These are phyloP conservation scores for Exophiala sideris DNA, from an alignment of 2,329 filamentous ascomycete species.

Conservation along the genomic window DNA sequence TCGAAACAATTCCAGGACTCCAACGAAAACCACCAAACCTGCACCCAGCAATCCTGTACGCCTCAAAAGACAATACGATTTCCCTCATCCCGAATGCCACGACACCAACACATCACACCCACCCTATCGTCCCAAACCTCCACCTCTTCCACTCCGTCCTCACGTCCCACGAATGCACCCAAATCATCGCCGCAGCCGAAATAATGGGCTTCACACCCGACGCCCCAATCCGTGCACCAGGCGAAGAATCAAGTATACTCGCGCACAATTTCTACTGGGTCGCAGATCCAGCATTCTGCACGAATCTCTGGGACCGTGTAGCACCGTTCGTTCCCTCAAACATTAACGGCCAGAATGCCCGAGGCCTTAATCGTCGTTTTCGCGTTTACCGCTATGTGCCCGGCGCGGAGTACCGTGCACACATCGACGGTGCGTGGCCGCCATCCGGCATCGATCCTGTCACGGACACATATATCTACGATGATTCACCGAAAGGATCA, in stretches of 20 bases:
- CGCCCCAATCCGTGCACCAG: slow-evolving; percentile 57
- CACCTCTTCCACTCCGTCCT: slow-evolving; percentile 60
- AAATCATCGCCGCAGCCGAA: slow-evolving; percentile 66
- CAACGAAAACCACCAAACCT: slow-evolving; percentile 66
- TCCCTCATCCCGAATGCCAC: slow-evolving; percentile 46
- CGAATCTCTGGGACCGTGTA: slow-evolving; percentile 62
- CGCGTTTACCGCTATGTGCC: slow-evolving; percentile 70
- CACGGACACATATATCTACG: slow-evolving; percentile 62
- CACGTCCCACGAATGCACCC: slow-evolving; percentile 55
- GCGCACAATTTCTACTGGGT: slow-evolving; percentile 76
- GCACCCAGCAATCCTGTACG: slow-evolving; percentile 63
- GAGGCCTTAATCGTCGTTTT: slow-evolving; percentile 67
- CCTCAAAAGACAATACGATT: slow-evolving; percentile 57
- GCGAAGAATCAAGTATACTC: slow-evolving; percentile 56
- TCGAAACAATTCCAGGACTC: slow-evolving; percentile 60
- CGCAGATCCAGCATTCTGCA: slow-evolving; percentile 60
- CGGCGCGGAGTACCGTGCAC: slow-evolving; percentile 67
- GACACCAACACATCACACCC: slow-evolving; percentile 51
- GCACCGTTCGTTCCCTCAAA: slow-evolving; percentile 54
- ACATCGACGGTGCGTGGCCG: slow-evolving; percentile 71
- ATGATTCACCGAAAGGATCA: slow-evolving; percentile 56
- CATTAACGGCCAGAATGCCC: slow-evolving; percentile 55
- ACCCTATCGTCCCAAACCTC: slow-evolving; percentile 62
- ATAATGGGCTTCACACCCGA: slow-evolving; percentile 65
- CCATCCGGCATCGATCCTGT: slow-evolving; percentile 59